Percentiles rank a stretch among this genome's conserved stretches.
Evolutionary conservation across 2,329 filamentous ascomycete genomes (phyloP).

Genomic region (Ophidiomyces ophidiicola): DNA sequence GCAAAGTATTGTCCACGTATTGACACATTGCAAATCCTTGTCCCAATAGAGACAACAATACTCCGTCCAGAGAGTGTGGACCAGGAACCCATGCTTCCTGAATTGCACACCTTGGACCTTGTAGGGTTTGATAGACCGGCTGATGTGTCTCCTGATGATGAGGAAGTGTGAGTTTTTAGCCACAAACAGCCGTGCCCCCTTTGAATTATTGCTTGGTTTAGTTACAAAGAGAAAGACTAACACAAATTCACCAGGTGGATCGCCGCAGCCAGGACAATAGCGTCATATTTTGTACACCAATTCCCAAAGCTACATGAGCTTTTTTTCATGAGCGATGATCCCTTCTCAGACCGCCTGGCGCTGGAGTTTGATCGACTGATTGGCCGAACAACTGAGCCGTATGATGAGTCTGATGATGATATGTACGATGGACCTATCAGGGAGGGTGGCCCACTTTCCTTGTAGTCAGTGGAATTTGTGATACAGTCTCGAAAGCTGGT

Average conservation of each 20-base stretch:
- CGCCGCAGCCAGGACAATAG: neutral
- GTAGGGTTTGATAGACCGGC: conserved; percentile 1
- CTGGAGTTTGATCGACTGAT: neutral
- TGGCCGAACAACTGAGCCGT: neutral
- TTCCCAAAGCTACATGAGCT: conserved; percentile 1
- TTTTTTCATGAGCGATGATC: neutral
- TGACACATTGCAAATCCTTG: neutral
- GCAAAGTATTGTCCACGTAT: neutral
- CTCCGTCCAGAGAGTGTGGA: neutral
- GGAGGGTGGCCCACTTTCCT: no score
- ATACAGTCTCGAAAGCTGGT: no score
- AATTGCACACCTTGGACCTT: neutral
- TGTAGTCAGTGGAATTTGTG: no score
- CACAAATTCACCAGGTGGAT: no score
- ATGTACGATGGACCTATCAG: no score
- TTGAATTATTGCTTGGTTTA: no score
- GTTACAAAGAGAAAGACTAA: no score
- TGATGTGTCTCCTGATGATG: neutral
- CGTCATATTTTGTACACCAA: neutral
- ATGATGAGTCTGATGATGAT: neutral
- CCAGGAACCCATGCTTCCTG: neutral
- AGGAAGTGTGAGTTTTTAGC: neutral
- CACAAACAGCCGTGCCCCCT: no score
- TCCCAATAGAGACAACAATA: neutral
- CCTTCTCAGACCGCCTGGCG: neutral